Evolutionary conservation across 345 rosid genomes (phyloP), one percentile per base, ranked within the genome.

Genomic region (Schrenkiella parvula): DNA sequence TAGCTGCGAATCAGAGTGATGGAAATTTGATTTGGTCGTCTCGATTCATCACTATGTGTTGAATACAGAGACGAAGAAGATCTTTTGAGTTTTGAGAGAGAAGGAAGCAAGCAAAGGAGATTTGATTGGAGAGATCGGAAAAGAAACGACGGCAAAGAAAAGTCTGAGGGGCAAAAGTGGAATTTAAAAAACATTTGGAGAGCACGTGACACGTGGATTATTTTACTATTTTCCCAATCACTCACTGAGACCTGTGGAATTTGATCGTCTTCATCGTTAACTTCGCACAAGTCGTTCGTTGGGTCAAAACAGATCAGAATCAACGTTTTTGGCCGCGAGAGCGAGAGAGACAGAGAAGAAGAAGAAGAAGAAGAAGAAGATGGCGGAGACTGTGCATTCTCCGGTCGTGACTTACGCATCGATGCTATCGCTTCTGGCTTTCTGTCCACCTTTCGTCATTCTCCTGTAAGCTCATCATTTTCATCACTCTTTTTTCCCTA

Each of bases 401-500:
- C 81, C 97, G 7, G 47, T 79, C 52, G 65, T 95, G 0, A 95
- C 97, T 12, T 95, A 92, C 77, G 79, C 70, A 52, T 95, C 99
- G 7, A 84, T 90, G 98, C 56, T 95, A 19, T 87, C 93, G 1
- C 92, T 95, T 47, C 86, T 95, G 57, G 55, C 86, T 31, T 75
- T 92, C 50, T 92, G 99, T 66, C 99, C 99, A 62, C 99, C 98
- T 15, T 85, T 88, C 68, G 99, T 95, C 44, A 86, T 92, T 77
- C 72, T 95, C 52, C 89, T 95, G 99, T 95, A 81, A 85, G 88
- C 71, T 4, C 53, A 3, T 61, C 68, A 26, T 64, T 22, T 22
- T 42, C 9, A 26, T 46, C 9, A 9, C 52, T 8, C 52, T 46
- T 46, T 46, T 18, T 44, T 32, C 17, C 43, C 29, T 0, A 26